Percentiles rank a stretch among this genome's conserved stretches.
Conservation (phyloP, 768 basidiomycete species). For the Solioccasus polychromus region DNA sequence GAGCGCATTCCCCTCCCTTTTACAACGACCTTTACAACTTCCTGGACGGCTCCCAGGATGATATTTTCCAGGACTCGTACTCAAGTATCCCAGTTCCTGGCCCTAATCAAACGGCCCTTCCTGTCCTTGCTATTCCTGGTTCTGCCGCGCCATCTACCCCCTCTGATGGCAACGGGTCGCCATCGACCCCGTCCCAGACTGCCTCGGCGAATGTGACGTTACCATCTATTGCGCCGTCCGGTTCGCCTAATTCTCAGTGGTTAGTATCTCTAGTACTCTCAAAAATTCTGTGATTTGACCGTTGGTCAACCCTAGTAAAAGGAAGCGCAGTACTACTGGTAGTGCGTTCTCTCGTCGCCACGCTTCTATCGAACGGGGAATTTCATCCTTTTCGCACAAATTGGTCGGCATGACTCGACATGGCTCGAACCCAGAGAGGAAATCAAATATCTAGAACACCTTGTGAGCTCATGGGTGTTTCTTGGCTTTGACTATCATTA, state of each 20-base stretch:
- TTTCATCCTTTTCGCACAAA: constrained; percentile 4
- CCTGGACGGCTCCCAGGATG: constrained; percentile 65
- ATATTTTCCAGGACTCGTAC: constrained; percentile 68
- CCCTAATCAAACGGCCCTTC: constrained; percentile 31
- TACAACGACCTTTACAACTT: constrained; percentile 75
- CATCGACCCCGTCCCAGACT: neutral
- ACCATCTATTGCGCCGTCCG: constrained; percentile 1
- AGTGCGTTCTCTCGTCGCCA: constrained; percentile 9
- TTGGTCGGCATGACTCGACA: constrained; percentile 8
- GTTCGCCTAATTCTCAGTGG: constrained; percentile 11
- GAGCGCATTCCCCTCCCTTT: constrained; percentile 54
- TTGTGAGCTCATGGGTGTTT: constrained; percentile 8
- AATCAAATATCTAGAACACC: constrained; percentile 13
- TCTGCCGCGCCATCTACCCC: neutral
- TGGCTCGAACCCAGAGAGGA: constrained; percentile 1
- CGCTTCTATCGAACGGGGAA: constrained; percentile 1
- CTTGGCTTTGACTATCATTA: neutral
- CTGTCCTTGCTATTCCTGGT: constrained; percentile 8
- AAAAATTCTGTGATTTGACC: neutral
- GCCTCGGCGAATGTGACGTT: neutral
- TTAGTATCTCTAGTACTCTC: constrained; percentile 3
- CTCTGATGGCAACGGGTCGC: neutral
- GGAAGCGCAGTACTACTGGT: neutral
- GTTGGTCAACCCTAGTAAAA: neutral
- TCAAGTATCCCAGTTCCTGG: constrained; percentile 41